Evolutionary conservation across 2,329 filamentous ascomycete genomes (phyloP).

Genomic region (Periconia macrospinosa): DNA sequence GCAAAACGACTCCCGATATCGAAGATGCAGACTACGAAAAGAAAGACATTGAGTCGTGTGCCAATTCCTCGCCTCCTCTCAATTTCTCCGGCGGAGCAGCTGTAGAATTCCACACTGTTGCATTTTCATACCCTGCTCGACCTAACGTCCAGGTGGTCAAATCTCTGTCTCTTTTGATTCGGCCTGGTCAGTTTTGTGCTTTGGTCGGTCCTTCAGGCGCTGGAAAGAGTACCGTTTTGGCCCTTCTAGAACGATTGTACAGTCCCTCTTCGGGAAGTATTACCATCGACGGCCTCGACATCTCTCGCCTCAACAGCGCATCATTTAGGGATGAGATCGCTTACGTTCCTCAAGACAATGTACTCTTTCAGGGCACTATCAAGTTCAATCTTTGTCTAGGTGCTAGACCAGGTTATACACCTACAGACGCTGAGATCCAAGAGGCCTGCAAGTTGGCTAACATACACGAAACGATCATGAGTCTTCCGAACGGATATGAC

Average conservation of each 20-base stretch:
- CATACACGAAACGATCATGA: conserved; percentile 68
- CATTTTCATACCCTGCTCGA: conserved; percentile 67
- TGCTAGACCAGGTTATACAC: conserved; percentile 57
- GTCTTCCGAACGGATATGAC: conserved; percentile 66
- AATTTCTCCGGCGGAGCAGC: conserved; percentile 64
- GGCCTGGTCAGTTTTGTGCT: conserved; percentile 63
- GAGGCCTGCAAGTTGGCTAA: conserved; percentile 69
- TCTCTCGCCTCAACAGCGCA: conserved; percentile 42
- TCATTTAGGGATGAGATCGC: conserved; percentile 50
- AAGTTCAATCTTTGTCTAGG: conserved; percentile 51
- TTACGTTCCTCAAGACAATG: conserved; percentile 52
- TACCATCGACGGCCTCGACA: conserved; percentile 55
- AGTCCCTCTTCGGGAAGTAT: conserved; percentile 53
- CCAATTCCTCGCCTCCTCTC: conserved; percentile 53
- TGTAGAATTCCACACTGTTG: conserved; percentile 61
- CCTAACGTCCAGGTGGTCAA: conserved; percentile 61
- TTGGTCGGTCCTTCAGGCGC: conserved; percentile 68
- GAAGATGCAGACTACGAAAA: conserved; percentile 66
- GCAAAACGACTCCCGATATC: conserved; percentile 85
- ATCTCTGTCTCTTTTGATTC: conserved; percentile 59
- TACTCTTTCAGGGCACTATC: conserved; percentile 53
- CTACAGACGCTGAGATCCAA: conserved; percentile 63
- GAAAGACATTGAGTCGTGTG: conserved; percentile 36
- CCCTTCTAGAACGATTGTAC: conserved; percentile 58
- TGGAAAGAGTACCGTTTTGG: conserved; percentile 68